phyloP scores from a whole-genome alignment of 2,329 filamentous ascomycete genomes.

The Myriangium duriaei region DNA sequence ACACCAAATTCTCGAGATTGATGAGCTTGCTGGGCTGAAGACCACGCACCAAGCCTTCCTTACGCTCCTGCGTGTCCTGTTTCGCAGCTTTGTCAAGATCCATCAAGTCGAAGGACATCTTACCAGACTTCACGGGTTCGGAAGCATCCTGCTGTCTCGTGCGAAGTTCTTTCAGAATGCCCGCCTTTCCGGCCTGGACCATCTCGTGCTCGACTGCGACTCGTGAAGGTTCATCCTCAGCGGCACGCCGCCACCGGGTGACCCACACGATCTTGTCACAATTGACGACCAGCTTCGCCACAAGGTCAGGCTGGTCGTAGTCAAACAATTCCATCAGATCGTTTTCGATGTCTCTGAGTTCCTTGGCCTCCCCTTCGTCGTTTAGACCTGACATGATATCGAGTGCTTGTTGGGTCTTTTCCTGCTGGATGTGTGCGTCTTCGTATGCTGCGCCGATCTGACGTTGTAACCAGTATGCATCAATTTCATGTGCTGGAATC shows the following conservation, averaged over 20 bases:
- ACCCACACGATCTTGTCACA: slow-evolving; percentile 93
- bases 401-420: slow-evolving; percentile 78
- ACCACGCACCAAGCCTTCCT: slow-evolving; percentile 63
- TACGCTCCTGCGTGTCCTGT: slow-evolving; percentile 35
- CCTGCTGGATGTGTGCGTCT: slow-evolving; percentile 84
- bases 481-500: slow-evolving; percentile 77
- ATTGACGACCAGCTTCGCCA: slow-evolving; percentile 82
- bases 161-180: slow-evolving; percentile 77
- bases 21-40: slow-evolving; percentile 77
- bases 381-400: slow-evolving; percentile 64
- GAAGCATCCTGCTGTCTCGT: slow-evolving; percentile 51
- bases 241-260: slow-evolving; percentile 71
- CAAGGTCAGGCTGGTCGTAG: slow-evolving; percentile 88
- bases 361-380: slow-evolving; percentile 68
- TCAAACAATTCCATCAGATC: slow-evolving; percentile 98
- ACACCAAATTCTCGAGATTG: slow-evolving; percentile 90
- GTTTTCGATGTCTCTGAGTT: slow-evolving; percentile 88
- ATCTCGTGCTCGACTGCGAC: slow-evolving; percentile 79
- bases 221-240: slow-evolving; percentile 61
- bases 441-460: slow-evolving; percentile 80
- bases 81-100: slow-evolving; percentile 49
- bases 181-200: slow-evolving; percentile 71
- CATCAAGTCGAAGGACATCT: slow-evolving; percentile 75
- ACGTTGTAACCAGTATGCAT: slow-evolving; percentile 93
- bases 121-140: slow-evolving; percentile 50